Base-by-base conservation (phyloP, 2,329 filamentous ascomycete species). In the Escovopsis weberi region DNA sequence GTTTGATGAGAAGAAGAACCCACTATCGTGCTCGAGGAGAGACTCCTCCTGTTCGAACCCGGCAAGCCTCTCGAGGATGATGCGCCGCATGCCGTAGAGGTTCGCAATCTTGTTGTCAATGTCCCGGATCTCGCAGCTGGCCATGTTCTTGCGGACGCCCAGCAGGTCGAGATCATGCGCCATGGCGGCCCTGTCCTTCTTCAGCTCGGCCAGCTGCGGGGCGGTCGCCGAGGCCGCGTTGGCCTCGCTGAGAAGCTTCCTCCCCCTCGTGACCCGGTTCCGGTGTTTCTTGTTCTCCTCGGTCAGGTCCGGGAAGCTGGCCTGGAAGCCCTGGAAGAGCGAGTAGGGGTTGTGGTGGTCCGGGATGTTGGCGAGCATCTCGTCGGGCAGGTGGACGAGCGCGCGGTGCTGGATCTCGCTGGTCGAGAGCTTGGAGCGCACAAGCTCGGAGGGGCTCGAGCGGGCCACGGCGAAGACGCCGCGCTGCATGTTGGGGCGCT, bases 101-200 rank as follows among this genome's bases (percentile, higher is more conserved):
- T 96, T 96, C 47, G 85, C 78, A 49, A 98, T 89, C 63, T 96
- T 98, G 64, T 83, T 88, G 64, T 98, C 91, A 47, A 98, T 94
- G 56, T 98, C 91, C 46, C 80, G 78, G 45, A 98, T 96, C 62
- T 98, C 91, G 48, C 85, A 84, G 55, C 86, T 91, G 52, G 88
- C 89, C 89, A 98, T 95, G 57, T 91, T 94, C 63, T 98, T 98
- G 46, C 91, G 77, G 48, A 96, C 78, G 4, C 82, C 75, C 66
- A 96, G 78, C 76, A 95, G 85, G 56, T 96, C 87, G 51, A 98
- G 69, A 51, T 85, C 77, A 60, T 93, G 87, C 65, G 82, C 80
- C 65, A 95, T 72, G 42, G 75, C 69, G 37, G 82, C 75, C 59
- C 85, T 85, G 51, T 94, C 86, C 57, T 81, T 84, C 60, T 83